phyloP scores from a whole-genome alignment of 257 asterid species.

The Eustoma russellianum region DNA sequence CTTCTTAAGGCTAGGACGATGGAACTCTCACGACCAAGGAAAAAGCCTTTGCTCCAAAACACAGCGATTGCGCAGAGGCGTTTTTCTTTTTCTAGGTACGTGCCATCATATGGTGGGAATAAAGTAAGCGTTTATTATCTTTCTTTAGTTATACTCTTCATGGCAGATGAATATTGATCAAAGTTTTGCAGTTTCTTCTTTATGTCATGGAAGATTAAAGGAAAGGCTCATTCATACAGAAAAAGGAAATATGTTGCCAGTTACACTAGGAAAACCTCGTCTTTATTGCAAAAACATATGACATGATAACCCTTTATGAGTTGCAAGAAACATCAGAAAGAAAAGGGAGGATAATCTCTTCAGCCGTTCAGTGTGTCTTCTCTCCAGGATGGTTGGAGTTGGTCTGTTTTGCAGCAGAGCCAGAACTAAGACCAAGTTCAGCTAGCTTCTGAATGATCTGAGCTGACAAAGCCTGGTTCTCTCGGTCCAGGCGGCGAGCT shows the following conservation, averaged over 20 bases:
- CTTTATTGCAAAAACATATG: neutral
- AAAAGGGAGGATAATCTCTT: neutral
- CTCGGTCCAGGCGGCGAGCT: slow-evolving; percentile 40
- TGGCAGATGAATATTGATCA: no score
- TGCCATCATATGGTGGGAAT: no score
- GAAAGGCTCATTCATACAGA: neutral
- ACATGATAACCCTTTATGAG: neutral
- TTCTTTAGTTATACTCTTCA: no score
- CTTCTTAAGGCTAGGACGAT: no score
- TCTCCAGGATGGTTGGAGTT: slow-evolving; percentile 13
- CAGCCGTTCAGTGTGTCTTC: slow-evolving; percentile 20
- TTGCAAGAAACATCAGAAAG: neutral
- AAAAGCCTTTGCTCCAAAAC: no score
- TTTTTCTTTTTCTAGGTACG: no score
- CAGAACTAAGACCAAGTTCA: no score
- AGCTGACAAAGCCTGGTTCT: slow-evolving; percentile 36
- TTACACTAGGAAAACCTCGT: neutral
- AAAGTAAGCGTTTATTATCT: no score
- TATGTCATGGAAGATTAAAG: no score
- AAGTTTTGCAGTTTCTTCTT: no score
- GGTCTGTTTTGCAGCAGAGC: slow-evolving; percentile 15
- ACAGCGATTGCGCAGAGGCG: no score
- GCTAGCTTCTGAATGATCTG: slow-evolving; percentile 28
- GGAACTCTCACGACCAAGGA: no score
- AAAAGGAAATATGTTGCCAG: neutral